Evolutionary conservation across 805 yeast species (phyloP), one percentile per base, ranked within the genome.

Genomic region (Candida broadrunensis): DNA sequence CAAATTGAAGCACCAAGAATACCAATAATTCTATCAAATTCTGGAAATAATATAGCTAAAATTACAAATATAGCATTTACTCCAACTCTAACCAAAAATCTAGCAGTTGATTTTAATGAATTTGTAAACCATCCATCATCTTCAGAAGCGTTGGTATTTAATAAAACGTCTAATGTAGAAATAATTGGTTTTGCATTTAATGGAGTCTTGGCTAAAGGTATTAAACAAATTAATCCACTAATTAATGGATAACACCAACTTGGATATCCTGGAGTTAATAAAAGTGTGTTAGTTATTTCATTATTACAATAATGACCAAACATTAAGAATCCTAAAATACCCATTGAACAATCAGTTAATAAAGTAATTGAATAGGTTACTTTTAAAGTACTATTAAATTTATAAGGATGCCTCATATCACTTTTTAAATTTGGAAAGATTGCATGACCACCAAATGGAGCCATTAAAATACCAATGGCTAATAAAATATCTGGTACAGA

Each of bases 361-460:
- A 77, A 71, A 2, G 88, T 79, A 44, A 83, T 79, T 18, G 74
- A 54, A 49, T 83, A 85, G 0, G 91, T 80, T 2, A 73, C 58
- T 35, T 67, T 63, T 54, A 83, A 67, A 45, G 88, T 79, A 13
- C 57, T 55, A 15, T 64, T 62, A 58, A 77, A 83, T 46, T 75
- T 77, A 23, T 66, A 56, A 3, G 91, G 90, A 48, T 80, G 84
- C 39, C 85, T 71, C 85, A 85, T 81, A 58, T 85, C 95, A 26
- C 80, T 72, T 56, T 80, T 81, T 39, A 85, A 68, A 49, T 85
- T 85, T 2, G 93, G 93, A 53, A 85, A 86, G 19, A 86, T 77
- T 4, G 93, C 88, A 61, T 86, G 93, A 0, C 93, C 91, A 5
- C 93, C 89, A 70, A 85, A 86, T 1, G 91, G 90, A 3, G 90